Evolutionary conservation across 2,329 filamentous ascomycete genomes (phyloP).

Genomic region (Ceratocystiopsis sp.): DNA sequence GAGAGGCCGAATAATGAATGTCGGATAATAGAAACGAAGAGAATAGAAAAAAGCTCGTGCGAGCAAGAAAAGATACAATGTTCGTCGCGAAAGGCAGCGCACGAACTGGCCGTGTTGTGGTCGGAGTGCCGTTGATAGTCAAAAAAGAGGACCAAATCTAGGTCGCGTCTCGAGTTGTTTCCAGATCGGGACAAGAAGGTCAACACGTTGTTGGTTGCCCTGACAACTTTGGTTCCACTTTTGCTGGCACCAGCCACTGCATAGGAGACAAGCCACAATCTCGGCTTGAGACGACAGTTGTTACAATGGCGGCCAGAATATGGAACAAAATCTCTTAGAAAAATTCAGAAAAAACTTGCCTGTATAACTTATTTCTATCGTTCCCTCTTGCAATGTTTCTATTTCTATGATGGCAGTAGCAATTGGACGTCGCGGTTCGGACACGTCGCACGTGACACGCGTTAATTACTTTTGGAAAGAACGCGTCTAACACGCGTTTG

Average conservation of each 20-base stretch:
- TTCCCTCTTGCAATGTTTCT: too few species aligned
- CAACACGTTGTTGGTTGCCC: slow-evolving; percentile 8
- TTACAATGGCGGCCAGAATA: neutral
- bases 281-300: too few species aligned
- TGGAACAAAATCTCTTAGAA: too few species aligned
- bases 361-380: too few species aligned
- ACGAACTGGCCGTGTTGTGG: neutral
- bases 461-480: slow-evolving; percentile 5
- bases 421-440: neutral
- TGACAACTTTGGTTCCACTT: slow-evolving; percentile 5
- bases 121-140: neutral
- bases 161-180: slow-evolving; percentile 8
- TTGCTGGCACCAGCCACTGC: neutral
- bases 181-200: slow-evolving; percentile 6
- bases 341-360: too few species aligned
- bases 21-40: slow-evolving; percentile 2
- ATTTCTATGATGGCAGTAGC: too few species aligned
- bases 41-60: neutral
- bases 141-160: too few species aligned
- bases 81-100: neutral
- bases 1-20: slow-evolving; percentile 1
- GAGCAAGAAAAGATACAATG: neutral
- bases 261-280: neutral
- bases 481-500: slow-evolving; percentile 9
- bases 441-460: slow-evolving; percentile 7